Evolutionary conservation across 192 early-diverging fungal species (phyloP), one percentile per base, ranked within the genome.

Genomic region (Polychytrium aggregatum): DNA sequence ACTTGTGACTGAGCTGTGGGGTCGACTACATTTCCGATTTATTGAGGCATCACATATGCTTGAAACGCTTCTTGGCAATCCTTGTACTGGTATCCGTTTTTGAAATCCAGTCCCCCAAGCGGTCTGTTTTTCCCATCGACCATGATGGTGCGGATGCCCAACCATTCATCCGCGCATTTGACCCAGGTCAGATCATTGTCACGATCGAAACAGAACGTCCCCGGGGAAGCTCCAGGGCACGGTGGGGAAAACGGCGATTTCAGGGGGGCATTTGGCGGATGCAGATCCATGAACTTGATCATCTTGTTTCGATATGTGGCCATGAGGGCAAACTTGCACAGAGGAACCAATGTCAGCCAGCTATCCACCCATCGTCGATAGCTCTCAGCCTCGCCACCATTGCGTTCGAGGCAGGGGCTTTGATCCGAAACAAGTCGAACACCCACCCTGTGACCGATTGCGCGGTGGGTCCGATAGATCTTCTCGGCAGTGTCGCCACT

Each of bases 381-480:
- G 52, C 13, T 14, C 13, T 49, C 18, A 26, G 26, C 20, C 10
- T 10, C 1, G 52, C 13, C 1, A n/a, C 9, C 18, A 20, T 10
- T 39, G 0, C 9, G 41, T 1, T 39, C n/a, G n/a, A n/a, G n/a
- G n/a, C n/a, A n/a, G n/a, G n/a, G n/a, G n/a, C n/a, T n/a, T n/a
- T n/a, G n/a, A 56, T 43, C 50, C 14, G 54, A 16, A 45, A 29
- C 33, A 43, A 44, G 18, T 59, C 13, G 38, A 43, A 24, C 34
- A 60, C 29, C 36, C 60, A 87, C 86, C 65, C 80, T 82, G 35
- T 77, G 62, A 26, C 82, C 83, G 54, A 87, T 78, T 5, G 89
- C 86, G 22, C 85, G 68, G 51, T 85, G 63, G 37, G 82, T 54
- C 46, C 74, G 60, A 39, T 79, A 78, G 7, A 87, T 70, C 1